A percentile compares a stretch with the other conserved stretches of the same genome.
Conservation (phyloP, 2,329 filamentous ascomycete genomes). For the Aspergillus hiratsukae region DNA sequence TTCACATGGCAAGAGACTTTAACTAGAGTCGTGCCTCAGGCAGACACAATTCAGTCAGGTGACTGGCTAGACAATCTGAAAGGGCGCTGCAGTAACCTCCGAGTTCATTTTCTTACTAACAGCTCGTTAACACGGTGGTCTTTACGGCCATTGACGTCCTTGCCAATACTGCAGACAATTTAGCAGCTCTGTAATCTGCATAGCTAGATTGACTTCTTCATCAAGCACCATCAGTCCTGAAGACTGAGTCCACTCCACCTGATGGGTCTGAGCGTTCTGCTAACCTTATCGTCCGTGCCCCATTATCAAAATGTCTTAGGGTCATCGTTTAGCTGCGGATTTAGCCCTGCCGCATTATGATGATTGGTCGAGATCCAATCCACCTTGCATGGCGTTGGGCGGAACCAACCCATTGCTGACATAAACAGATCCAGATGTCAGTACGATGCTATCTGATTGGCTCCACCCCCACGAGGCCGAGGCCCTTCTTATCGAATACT, state of each 20-base stretch:
- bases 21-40: background rate
- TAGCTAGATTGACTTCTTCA: background rate
- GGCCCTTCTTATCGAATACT: constrained; percentile 2
- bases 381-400: too few relatives aligned
- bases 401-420: background rate
- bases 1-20: too few relatives aligned
- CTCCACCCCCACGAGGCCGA: background rate
- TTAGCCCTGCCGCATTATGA: background rate
- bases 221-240: background rate
- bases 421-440: background rate
- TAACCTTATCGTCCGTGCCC: background rate
- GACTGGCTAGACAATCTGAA: background rate
- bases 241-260: background rate
- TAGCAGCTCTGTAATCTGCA: background rate
- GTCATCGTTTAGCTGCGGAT: background rate
- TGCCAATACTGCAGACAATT: background rate
- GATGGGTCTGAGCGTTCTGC: background rate
- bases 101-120: background rate
- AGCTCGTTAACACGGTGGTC: background rate
- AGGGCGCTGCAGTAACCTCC: too few relatives aligned
- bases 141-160: background rate
- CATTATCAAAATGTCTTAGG: background rate
- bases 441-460: background rate
- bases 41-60: too few relatives aligned
- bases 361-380: too few relatives aligned